A percentile compares a stretch with the other conserved stretches of the same genome.
phyloP scores from a whole-genome alignment of 78 protist genomes.

The Dictyostelium discoideum region DNA sequence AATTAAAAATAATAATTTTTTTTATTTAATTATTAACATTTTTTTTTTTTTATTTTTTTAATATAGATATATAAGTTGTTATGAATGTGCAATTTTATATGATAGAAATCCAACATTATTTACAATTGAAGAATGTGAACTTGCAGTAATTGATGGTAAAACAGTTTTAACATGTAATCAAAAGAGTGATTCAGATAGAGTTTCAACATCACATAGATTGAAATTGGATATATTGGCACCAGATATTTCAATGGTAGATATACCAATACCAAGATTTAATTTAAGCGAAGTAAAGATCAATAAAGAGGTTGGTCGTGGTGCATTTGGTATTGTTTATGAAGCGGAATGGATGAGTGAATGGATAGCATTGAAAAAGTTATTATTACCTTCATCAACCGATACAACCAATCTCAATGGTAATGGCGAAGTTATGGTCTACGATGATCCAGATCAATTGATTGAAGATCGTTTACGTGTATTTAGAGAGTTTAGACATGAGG shows the following conservation, averaged over 20 bases:
- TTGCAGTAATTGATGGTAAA: conserved; percentile 77
- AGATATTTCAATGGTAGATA: conserved; percentile 84
- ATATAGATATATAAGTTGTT: conserved; percentile 63
- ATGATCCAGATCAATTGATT: not conserved
- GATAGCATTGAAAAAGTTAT: conserved; percentile 72
- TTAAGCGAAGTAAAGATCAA: conserved; percentile 39
- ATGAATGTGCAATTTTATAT: conserved; percentile 58
- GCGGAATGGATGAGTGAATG: conserved; percentile 64
- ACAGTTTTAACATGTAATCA: conserved; percentile 55
- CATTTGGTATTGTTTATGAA: conserved; percentile 82
- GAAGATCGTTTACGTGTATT: conserved; percentile 75
- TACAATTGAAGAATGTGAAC: conserved; percentile 77
- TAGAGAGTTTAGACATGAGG: conserved; percentile 81
- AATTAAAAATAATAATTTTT: not conserved
- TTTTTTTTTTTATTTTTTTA: not conserved
- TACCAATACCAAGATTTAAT: conserved; percentile 69
- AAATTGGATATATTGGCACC: conserved; percentile 69
- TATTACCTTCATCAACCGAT: conserved; percentile 27
- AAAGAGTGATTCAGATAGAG: conserved; percentile 18
- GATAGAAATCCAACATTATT: conserved; percentile 67
- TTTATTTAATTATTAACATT: not conserved
- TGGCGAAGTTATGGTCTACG: not conserved
- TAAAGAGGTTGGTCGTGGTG: conserved; percentile 82
- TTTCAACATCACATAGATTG: conserved; percentile 31
- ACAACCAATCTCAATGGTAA: not conserved